Base-by-base conservation (phyloP, 306 rosid genomes). In the Macrotyloma uniflorum region DNA sequence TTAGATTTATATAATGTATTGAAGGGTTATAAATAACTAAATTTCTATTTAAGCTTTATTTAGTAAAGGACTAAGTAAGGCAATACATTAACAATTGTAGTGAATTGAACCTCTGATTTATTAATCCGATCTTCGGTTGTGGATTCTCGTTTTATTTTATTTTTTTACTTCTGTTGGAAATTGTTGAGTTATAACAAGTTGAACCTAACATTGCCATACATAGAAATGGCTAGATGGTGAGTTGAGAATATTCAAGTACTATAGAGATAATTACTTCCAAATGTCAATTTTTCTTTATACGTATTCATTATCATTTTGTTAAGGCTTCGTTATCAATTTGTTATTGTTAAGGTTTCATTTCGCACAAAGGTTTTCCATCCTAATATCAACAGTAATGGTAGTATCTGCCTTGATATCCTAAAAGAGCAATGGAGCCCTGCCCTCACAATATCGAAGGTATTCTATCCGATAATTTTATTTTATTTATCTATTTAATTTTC, bases 371-470 rank as follows among this genome's bases (percentile, higher is more conserved):
- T 77, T 54, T 77, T 54, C 75, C 81, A 77, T 23, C 81, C 81
- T 67, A 77, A 78, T 9, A 69, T 78, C 76, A 78, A 78, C 70
- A 78, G 82, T 32, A 78, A 69, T 3, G 82, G 82, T 8, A 79
- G 82, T 18, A 70, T 79, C 54, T 79, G 77, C 43, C 82, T 78
- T 12, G 82, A 78, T 75, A 78, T 78, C 33, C 82, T 78, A 20
- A 78, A 78, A 78, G 82, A 78, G 14, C 82, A 78, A 9, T 78
- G 82, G 82, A 78, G 76, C 76, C 76, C 76, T 32, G 76, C 82
- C 15, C 76, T 78, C 6, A 78, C 82, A 20, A 43, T 78, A 67
- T 78, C 82, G 15, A 78, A 78, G 76, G 82, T 78, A 46, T 26
- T 55, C 6, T 3, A 53, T 67, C 47, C 4, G 19, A 7, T 23